These are phyloP conservation scores for Salix udensis DNA, from an alignment of 345 rosid genomes.

Conservation along the genomic window DNA sequence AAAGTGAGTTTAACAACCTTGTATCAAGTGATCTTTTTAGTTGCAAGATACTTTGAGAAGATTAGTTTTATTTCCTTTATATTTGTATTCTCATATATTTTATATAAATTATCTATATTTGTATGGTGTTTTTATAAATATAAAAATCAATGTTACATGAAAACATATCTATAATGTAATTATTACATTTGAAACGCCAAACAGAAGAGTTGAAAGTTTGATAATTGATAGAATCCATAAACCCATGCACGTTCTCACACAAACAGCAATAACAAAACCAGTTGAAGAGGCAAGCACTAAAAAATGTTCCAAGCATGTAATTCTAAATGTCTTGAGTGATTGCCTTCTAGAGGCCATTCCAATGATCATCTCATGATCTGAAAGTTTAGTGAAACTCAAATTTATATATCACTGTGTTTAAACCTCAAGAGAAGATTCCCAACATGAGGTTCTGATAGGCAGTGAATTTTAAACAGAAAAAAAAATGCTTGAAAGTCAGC, in stretches of 20 bases:
- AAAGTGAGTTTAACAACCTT: no score
- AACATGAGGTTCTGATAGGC: slow-evolving; percentile 49
- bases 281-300: not conserved
- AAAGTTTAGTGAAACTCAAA: slow-evolving; percentile 29
- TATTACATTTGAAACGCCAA: no score
- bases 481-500: not conserved
- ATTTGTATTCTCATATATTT: no score
- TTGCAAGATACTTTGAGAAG: no score
- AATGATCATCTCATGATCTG: slow-evolving; percentile 29
- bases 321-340: not conserved
- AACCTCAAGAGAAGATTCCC: slow-evolving; percentile 41
- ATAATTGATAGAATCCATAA: not conserved
- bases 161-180: no score
- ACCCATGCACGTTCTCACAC: not conserved
- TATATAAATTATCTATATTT: no score
- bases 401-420: slow-evolving; percentile 57
- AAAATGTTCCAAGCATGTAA: not conserved
- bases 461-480: slow-evolving; percentile 33
- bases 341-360: slow-evolving; percentile 16
- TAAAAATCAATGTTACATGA: no score
- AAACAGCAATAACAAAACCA: not conserved
- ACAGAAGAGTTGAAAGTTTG: not conserved
- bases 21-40: no score
- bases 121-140: no score
- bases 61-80: no score